Base-by-base conservation (phyloP, 2,329 filamentous ascomycete genomes). In the Calonectria pseudoreteaudii region DNA sequence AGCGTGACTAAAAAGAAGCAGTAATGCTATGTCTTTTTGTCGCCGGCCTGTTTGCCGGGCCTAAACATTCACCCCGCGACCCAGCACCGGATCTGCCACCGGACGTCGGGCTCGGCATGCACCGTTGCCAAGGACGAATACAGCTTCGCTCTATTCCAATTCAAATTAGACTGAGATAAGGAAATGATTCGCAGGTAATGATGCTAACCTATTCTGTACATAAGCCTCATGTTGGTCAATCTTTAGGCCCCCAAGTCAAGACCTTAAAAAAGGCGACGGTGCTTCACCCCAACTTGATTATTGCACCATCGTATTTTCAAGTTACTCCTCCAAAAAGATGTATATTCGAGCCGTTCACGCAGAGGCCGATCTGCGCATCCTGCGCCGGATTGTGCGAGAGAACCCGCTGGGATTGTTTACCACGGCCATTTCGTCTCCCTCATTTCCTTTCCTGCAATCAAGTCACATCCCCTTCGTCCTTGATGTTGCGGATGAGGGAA, bases 401-500 rank as follows among this genome's bases (percentile, higher is more conserved):
- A 90, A 92, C 77, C 91, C 92, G 0, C 85, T 94, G 0, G 92
- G 92, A 1, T 84, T 93, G 18, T 79, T 94, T 7, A 93, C 90
- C 7, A 93, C 92, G 0, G 90, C 90, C 6, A 90, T 94, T 50
- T 78, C 83, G 1, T 92, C 89, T 0, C 56, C 83, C 10, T 80
- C 79, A 0, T 84, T 87, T 75, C 87, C 88, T 0, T 84, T 89
- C 14, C 86, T 93, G 3, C 91, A 92, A 77, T 87, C 86, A 67
- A 91, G 86, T 62, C 91, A 93, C 77, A 89, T 93, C 28, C 91
- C 91, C 0, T 93, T 87, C 77, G 78, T 93, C 0, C 83, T 93
- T 1, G 90, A 93, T 74, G 79, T 88, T 7, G 71, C 85, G 4
- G 84, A 87, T 68, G 84, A 87, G 44, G 47, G 78, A 4, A 85